These are phyloP conservation scores for Talaromyces wortmannii DNA, from an alignment of 495 filamentous ascomycete genomes.

Conservation along the genomic window DNA sequence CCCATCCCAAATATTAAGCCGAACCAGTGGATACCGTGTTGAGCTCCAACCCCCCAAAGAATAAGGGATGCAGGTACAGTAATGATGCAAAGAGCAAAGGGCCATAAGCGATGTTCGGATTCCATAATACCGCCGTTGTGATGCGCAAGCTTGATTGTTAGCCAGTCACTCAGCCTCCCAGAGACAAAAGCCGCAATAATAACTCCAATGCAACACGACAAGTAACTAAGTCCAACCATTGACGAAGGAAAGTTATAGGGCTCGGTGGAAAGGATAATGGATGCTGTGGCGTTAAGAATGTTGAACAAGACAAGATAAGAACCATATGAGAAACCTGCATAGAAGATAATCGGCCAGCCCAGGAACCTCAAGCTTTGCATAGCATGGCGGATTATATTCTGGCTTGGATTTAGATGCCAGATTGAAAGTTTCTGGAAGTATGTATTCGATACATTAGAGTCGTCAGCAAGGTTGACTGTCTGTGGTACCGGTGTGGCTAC, in stretches of 20 bases:
- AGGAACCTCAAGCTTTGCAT: constrained; percentile 33
- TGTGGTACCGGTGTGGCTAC: constrained; percentile 2
- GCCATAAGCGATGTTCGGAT: constrained; percentile 57
- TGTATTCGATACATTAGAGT: constrained; percentile 26
- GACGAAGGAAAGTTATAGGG: constrained; percentile 55
- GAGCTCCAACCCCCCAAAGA: constrained; percentile 65
- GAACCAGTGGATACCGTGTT: constrained; percentile 54
- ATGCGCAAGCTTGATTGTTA: constrained; percentile 50
- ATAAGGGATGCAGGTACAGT: constrained; percentile 51
- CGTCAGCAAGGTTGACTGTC: constrained; percentile 12
- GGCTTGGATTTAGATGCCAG: constrained; percentile 35
- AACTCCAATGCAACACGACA: constrained; percentile 52
- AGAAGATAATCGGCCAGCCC: constrained; percentile 60
- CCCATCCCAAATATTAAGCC: constrained; percentile 59
- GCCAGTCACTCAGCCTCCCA: constrained; percentile 51
- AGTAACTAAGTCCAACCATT: constrained; percentile 56
- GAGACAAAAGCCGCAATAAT: constrained; percentile 41
- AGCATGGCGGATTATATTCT: constrained; percentile 39
- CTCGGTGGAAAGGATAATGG: constrained; percentile 46
- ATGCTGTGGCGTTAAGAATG: constrained; percentile 58
- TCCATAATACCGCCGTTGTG: constrained; percentile 57
- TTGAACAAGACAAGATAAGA: constrained; percentile 60
- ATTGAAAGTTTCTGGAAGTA: constrained; percentile 51
- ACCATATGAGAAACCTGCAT: constrained; percentile 61
- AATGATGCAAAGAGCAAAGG: constrained; percentile 46